Conservation (phyloP, 768 basidiomycete species). For the Leccinum uliginosum region DNA sequence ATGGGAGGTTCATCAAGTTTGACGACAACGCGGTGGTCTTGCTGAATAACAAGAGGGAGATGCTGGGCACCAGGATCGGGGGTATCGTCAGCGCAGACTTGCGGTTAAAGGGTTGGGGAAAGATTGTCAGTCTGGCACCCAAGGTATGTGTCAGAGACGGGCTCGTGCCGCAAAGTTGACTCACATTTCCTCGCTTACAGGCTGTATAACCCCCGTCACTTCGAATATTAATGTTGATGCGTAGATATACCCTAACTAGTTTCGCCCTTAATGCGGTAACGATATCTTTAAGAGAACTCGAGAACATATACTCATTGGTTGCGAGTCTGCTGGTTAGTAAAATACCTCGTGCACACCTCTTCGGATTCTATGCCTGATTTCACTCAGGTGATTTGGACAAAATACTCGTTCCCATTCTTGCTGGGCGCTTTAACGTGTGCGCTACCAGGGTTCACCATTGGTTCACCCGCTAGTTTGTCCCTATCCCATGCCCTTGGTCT, state of each 20-base stretch:
- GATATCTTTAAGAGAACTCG: background rate
- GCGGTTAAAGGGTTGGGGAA: conserved; percentile 90
- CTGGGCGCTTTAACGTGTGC: conserved; percentile 17
- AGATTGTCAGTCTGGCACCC: conserved; percentile 88
- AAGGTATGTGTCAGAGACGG: conserved; percentile 47
- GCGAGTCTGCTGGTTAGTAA: background rate
- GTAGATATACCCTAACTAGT: conserved; percentile 14
- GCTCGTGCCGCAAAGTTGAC: background rate
- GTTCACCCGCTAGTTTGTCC: conserved; percentile 5
- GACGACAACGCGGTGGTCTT: conserved; percentile 97
- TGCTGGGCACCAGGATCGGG: conserved; percentile 92
- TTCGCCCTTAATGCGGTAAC: background rate
- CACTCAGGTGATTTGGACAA: conserved; percentile 13
- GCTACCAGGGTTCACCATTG: conserved; percentile 21
- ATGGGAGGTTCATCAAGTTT: conserved; percentile 84
- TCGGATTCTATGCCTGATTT: background rate
- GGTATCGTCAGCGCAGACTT: conserved; percentile 91
- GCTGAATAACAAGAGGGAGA: conserved; percentile 92
- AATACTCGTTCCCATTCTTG: conserved; percentile 4
- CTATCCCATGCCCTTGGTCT: conserved; percentile 4
- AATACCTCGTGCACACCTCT: background rate
- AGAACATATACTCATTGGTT: background rate
- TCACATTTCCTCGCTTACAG: background rate
- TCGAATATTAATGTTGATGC: background rate
- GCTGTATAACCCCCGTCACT: conserved; percentile 11